phyloP scores from a whole-genome alignment of 257 asterid genomes.

The Knoxia roxburghii region DNA sequence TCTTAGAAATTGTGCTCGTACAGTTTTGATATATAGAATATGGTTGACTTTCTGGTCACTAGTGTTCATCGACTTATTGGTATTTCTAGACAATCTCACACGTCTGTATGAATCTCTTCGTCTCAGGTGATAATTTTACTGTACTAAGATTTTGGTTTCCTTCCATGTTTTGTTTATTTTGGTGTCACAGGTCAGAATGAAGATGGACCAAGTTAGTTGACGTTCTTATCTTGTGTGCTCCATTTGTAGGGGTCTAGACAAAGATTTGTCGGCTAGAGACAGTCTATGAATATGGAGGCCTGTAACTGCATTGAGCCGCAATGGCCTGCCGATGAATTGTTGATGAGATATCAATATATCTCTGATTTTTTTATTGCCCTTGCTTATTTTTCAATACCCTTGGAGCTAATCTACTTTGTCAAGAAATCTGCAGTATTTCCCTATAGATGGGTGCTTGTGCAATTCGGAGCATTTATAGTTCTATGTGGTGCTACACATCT shows the following conservation, averaged over 20 bases:
- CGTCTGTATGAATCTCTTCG: too few species aligned
- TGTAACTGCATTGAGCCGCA: constrained; percentile 91
- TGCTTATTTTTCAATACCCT: constrained; percentile 95
- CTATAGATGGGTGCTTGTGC: constrained; percentile 97
- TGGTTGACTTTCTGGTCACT: too few species aligned
- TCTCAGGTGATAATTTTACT: not conserved
- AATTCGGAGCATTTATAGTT: constrained; percentile 97
- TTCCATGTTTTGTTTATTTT: not conserved
- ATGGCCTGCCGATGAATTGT: constrained; percentile 84
- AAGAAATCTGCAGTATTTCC: constrained; percentile 97
- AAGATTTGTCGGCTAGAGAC: constrained; percentile 14
- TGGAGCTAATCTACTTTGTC: constrained; percentile 91
- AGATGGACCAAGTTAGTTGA: not conserved
- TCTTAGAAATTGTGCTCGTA: too few species aligned
- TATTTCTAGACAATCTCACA: too few species aligned
- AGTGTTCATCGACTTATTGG: too few species aligned
- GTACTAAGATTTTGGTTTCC: not conserved
- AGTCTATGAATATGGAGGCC: constrained; percentile 49
- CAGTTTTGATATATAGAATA: too few species aligned
- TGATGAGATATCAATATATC: constrained; percentile 92
- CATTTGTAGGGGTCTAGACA: constrained; percentile 31
- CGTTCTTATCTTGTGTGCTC: constrained; percentile 1
- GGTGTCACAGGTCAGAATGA: not conserved
- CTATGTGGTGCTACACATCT: constrained; percentile 98
- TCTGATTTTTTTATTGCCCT: constrained; percentile 98